These are phyloP conservation scores for Boletus eberwhitei DNA, from an alignment of 768 basidiomycete genomes.

Conservation along the genomic window DNA sequence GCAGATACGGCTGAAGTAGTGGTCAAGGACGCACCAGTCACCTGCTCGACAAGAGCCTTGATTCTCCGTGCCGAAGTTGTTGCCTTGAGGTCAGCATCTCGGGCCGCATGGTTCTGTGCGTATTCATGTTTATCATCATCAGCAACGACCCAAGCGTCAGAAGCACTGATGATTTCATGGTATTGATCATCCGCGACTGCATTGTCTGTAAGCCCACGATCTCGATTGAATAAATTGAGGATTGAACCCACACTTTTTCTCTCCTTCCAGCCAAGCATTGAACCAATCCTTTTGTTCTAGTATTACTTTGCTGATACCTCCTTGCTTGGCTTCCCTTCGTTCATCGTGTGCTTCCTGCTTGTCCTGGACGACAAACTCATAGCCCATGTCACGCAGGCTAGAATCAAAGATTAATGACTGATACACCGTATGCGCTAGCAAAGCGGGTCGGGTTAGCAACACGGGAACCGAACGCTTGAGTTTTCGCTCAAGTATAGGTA, in stretches of 20 bases:
- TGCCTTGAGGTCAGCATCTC: constrained; percentile 49
- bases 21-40: constrained; percentile 60
- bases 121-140: constrained; percentile 58
- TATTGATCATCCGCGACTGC: constrained; percentile 88
- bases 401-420: constrained; percentile 89
- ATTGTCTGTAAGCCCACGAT: not conserved
- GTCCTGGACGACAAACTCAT: constrained; percentile 41
- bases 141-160: constrained; percentile 83
- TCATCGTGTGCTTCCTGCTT: constrained; percentile 12
- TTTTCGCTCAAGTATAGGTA: constrained; percentile 76
- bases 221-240: not conserved
- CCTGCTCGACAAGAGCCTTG: constrained; percentile 84
- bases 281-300: constrained; percentile 88
- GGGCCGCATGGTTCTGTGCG: constrained; percentile 19
- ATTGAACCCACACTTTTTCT: constrained; percentile 71
- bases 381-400: constrained; percentile 70
- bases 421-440: constrained; percentile 94
- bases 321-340: constrained; percentile 46
- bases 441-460: constrained; percentile 71
- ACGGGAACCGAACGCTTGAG: constrained; percentile 69
- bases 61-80: constrained; percentile 84
- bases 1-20: not conserved
- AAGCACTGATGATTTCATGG: constrained; percentile 71
- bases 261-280: constrained; percentile 83
- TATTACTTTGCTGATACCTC: constrained; percentile 78